Percentiles rank a stretch among this genome's conserved stretches.
These are phyloP conservation scores for Plasmodium reichenowi DNA, from an alignment of 169 alveolate genomes.

Conservation along the genomic window DNA sequence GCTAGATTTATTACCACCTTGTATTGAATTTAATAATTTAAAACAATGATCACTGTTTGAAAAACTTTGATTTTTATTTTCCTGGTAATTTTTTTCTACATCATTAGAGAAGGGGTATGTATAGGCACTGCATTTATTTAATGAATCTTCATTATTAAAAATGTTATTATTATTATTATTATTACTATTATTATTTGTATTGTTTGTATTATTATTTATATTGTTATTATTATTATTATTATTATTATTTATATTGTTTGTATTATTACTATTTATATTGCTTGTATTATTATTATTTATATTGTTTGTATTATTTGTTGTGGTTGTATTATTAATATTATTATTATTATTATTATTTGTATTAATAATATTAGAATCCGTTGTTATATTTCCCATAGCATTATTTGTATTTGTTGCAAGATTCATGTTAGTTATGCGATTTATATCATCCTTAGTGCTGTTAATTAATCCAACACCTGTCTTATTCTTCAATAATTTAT, in stretches of 20 bases:
- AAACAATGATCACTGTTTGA: not conserved
- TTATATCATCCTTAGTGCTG: not conserved
- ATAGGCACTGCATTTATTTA: constrained; percentile 6
- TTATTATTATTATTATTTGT: no score
- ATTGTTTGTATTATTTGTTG: no score
- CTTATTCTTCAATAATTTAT: constrained; percentile 3
- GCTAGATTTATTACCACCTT: not conserved
- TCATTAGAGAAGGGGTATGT: no score
- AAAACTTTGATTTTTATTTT: not conserved
- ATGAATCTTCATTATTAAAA: not conserved
- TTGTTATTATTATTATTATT: no score
- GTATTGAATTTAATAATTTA: not conserved
- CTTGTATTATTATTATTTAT: not conserved
- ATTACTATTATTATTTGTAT: not conserved
- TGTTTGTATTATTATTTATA: not conserved
- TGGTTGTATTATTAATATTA: no score
- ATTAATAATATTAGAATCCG: no score
- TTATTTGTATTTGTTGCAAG: no score
- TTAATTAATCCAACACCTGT: not conserved
- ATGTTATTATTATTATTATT: constrained; percentile 4
- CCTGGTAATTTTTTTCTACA: not conserved
- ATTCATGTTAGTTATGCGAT: no score
- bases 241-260: not conserved
- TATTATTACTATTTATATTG: not conserved
- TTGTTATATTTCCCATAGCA: no score